Base-by-base conservation (phyloP, 1,284 basidiomycete genomes). In the Heterobasidion parviporum region DNA sequence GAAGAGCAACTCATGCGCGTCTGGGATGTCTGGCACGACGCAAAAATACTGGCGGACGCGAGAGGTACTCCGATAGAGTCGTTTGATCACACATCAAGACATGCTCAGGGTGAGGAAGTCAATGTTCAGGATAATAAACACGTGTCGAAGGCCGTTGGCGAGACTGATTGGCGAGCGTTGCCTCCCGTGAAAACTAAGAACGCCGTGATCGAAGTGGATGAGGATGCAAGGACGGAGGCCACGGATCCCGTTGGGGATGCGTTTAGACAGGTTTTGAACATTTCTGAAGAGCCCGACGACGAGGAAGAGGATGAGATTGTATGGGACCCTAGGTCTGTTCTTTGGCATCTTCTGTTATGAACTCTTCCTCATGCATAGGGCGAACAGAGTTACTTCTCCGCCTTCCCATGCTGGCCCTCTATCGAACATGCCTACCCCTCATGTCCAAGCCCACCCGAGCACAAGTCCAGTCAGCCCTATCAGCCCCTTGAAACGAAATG, bases 1-100 rank as follows among this genome's bases (percentile, higher is more conserved):
- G 94, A 93, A 62, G 93, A 95, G 73, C 91, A 95, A 64, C 74
- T 98, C 51, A 96, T 97, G 92, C 81, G 96, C 57, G 90, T 98
- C 54, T 78, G 82, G 35, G 95, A 98, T 69, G 72, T 98, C 50
- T 75, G 95, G 54, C 75, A 79, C 32, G 94, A 98, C 64, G 89
- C 87, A 1, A 79, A 76, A 59, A 71, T 72, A 8, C 67, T 94
- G n/a, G 80, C 78, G 12, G 74, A 76, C 50, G 70, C 79, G 52
- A 77, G 83, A 69, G 88, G 86, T 60, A 61, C 55, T 15, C 56
- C 57, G 15, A 54, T 58, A 51, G 34, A 47, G 18, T 43, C 55
- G 0, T 57, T 55, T 54, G 52, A 53, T 33, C 50, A 57, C 33
- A 49, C 59, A 15, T 50, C 52, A 10, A 20, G 47, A 33, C 52